Conservation (phyloP, 768 basidiomycete genomes). For the Suillus weaverae region DNA sequence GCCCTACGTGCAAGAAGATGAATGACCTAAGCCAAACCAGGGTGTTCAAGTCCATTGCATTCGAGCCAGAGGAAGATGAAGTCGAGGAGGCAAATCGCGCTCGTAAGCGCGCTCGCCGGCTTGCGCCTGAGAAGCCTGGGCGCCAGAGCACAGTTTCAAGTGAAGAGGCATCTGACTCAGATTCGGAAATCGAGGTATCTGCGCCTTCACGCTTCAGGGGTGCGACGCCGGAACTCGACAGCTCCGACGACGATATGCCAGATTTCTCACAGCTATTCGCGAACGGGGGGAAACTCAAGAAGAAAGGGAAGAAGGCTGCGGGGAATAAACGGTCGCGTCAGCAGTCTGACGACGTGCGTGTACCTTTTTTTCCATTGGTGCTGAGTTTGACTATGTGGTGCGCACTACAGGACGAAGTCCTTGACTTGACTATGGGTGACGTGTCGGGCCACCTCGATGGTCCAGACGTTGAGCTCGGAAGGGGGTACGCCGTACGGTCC, state of each 20-base stretch:
- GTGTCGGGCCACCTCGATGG: slow-evolving; percentile 23
- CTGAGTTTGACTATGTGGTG: background rate
- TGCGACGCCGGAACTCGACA: slow-evolving; percentile 30
- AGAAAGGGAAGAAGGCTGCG: slow-evolving; percentile 21
- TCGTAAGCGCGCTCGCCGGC: slow-evolving; percentile 25
- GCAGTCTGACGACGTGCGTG: background rate
- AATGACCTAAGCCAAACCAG: slow-evolving; percentile 50
- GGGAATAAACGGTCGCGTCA: background rate
- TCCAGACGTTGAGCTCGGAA: slow-evolving; percentile 25
- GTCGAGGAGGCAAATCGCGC: slow-evolving; percentile 41
- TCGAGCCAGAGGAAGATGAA: slow-evolving; percentile 67
- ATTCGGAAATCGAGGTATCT: slow-evolving; percentile 11
- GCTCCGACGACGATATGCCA: slow-evolving; percentile 56
- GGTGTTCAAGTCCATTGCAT: slow-evolving; percentile 64
- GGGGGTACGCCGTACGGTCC: background rate
- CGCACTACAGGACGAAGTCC: slow-evolving; percentile 15
- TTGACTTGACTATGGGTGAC: slow-evolving; percentile 35
- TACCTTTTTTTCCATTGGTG: background rate
- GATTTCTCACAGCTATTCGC: slow-evolving; percentile 45
- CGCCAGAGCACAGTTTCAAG: slow-evolving; percentile 10
- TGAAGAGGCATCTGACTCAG: slow-evolving; percentile 7
- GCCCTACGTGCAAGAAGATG: slow-evolving; percentile 70
- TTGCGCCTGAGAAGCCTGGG: slow-evolving; percentile 5
- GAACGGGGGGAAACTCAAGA: slow-evolving; percentile 26
- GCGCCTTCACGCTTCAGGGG: slow-evolving; percentile 12